Conservation (phyloP, 2,329 filamentous ascomycete species). For the Aspergillus alliaceus region DNA sequence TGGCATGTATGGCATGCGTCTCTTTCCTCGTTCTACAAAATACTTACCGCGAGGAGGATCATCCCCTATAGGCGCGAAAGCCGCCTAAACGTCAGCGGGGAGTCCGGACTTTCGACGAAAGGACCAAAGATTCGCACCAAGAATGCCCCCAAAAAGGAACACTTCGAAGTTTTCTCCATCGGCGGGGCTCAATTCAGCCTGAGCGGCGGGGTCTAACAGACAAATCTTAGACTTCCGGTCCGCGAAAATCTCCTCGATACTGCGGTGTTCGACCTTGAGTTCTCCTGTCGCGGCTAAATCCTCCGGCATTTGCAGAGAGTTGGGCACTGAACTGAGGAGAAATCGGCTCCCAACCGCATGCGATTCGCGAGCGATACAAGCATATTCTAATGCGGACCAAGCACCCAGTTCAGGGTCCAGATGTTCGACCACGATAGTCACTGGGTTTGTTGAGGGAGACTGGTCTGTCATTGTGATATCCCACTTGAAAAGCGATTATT, state of each 20-base stretch:
- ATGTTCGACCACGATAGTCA: slow-evolving; percentile 94
- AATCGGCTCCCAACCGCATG: slow-evolving; percentile 67
- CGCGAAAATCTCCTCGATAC: slow-evolving; percentile 80
- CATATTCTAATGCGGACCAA: slow-evolving; percentile 94
- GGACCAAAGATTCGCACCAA: slow-evolving; percentile 60
- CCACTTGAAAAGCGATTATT: not conserved
- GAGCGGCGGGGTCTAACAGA: slow-evolving; percentile 81
- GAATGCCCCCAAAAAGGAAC: slow-evolving; percentile 93
- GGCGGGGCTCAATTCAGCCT: slow-evolving; percentile 76
- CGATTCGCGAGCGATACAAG: slow-evolving; percentile 81
- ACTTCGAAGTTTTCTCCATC: slow-evolving; percentile 83
- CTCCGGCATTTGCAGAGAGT: slow-evolving; percentile 59
- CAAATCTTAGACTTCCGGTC: slow-evolving; percentile 75
- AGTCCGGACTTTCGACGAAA: not conserved
- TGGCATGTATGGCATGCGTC: not conserved
- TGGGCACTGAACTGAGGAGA: slow-evolving; percentile 77
- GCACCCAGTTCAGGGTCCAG: slow-evolving; percentile 89
- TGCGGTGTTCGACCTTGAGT: slow-evolving; percentile 70
- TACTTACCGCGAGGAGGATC: slow-evolving; percentile 83
- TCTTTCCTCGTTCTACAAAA: not conserved
- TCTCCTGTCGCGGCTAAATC: slow-evolving; percentile 61
- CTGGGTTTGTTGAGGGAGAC: slow-evolving; percentile 37
- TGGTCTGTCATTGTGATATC: slow-evolving; percentile 26
- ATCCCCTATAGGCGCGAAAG: slow-evolving; percentile 64
- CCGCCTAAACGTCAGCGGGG: slow-evolving; percentile 8